Base-by-base conservation (phyloP, 192 early-diverging fungal species). In the Hyaloraphidium curvatum region DNA sequence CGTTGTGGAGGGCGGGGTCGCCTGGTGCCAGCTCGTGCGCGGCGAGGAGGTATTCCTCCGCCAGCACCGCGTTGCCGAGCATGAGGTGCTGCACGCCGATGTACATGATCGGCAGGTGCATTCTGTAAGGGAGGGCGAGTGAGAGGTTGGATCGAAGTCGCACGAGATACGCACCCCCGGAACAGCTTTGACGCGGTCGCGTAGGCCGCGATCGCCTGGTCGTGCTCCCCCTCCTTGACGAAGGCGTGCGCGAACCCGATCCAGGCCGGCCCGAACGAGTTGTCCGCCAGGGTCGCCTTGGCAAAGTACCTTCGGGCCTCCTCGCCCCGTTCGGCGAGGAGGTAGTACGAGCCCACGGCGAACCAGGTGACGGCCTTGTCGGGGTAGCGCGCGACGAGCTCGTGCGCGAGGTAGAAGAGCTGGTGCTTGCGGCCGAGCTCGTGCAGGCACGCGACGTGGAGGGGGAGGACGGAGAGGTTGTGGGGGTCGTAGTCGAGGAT, bases 201-300 rank as follows among this genome's bases (percentile, higher is more conserved):
- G 55, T 89, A 91, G 0, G 83, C 83, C 31, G 72, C 62, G 16
- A 86, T 78, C 1, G 87, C 87, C 53, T 73, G 69, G 55, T 91
- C 86, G 50, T 78, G 71, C 11, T 85, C 81, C 0, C 73, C 73
- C 55, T 86, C 84, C 7, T 67, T 57, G 4, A 81, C 71, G 61
- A 84, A 83, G n/a, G 82, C 67, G 60, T 89, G 84, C 3, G 74
- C 87, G 56, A 79, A 80, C 11, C 79, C 84, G 19, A 91, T 60
- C 87, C 87, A 91, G 19, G 76, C 83, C 3, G 73, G 67, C 0
- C 70, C 78, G 68, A 71, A 83, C 31, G 62, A 59, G 9, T 62
- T 55, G 58, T 89, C 77, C 29, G 84, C 70, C 0, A 57, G 59
- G 3, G 75, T 65, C 0, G 79, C 62, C 59, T 83, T 79, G 51